Evolutionary conservation across 805 yeast species (phyloP).

Genomic region (Saccharomyces paradoxus): DNA sequence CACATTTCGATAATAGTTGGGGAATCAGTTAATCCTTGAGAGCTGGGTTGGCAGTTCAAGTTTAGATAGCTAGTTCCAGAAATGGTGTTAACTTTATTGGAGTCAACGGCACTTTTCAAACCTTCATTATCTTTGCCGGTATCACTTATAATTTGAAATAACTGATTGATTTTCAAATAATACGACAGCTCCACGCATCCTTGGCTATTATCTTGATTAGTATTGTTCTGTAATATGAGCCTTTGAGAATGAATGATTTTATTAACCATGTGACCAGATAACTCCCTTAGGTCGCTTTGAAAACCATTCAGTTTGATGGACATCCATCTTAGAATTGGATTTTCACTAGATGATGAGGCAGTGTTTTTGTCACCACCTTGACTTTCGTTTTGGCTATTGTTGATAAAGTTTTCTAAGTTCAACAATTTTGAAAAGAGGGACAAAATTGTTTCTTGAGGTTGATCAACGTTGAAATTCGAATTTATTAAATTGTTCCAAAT

Average conservation of each 20-base stretch:
- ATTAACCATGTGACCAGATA: slow-evolving; percentile 35
- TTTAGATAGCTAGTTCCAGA: not conserved
- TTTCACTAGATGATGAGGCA: slow-evolving; percentile 32
- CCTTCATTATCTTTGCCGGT: slow-evolving; percentile 3
- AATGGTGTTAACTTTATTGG: not conserved
- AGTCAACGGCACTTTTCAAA: slow-evolving; percentile 2
- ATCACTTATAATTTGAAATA: slow-evolving; percentile 14
- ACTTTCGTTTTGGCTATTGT: slow-evolving; percentile 25
- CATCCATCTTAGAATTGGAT: slow-evolving; percentile 60
- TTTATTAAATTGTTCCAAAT: slow-evolving; percentile 43
- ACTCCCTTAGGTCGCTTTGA: slow-evolving; percentile 33
- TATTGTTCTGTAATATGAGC: slow-evolving; percentile 30
- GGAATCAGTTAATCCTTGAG: slow-evolving; percentile 39
- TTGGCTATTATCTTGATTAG: slow-evolving; percentile 10
- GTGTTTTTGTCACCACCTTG: not conserved
- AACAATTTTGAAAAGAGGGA: slow-evolving; percentile 45
- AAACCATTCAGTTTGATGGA: slow-evolving; percentile 40
- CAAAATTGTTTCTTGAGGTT: slow-evolving; percentile 30
- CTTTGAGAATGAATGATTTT: slow-evolving; percentile 36
- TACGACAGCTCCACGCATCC: slow-evolving; percentile 31
- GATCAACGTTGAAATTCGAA: slow-evolving; percentile 7
- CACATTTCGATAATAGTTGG: slow-evolving; percentile 52
- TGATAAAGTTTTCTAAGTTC: slow-evolving; percentile 33
- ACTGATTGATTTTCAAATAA: slow-evolving; percentile 22
- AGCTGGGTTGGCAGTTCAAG: slow-evolving; percentile 2